Evolutionary conservation across 2,329 filamentous ascomycete species (phyloP), one percentile per base, ranked within the genome.

Genomic region (Didymellaceae sp.): DNA sequence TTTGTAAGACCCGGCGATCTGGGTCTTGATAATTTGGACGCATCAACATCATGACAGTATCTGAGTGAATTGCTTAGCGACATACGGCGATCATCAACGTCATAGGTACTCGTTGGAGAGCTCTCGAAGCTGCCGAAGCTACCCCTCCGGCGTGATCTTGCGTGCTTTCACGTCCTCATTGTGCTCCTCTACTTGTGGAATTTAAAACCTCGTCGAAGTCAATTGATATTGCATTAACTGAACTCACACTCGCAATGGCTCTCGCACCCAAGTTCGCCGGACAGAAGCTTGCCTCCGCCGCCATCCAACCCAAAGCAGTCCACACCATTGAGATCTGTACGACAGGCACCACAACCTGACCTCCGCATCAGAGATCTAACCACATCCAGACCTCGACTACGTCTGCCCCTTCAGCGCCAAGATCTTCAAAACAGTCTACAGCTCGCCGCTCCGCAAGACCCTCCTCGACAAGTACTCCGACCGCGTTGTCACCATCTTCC

Each of bases 391-490:
- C 74, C 86, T 96, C 61, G 92, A 97, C 80, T 97, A 96, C 78
- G 89, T 91, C 68, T 97, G 92, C 73, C 91, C 91, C 74, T 88
- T 84, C 78, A 85, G 81, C 26, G 82, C 82, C 52, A 88, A 88
- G 66, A 76, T 91, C 65, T 97, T 94, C 83, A 83, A 86, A 57
- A 93, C 89, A 2, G 76, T 97, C 62, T 86, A 87, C 74, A 77
- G 74, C 18, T 52, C 61, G 49, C 75, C 79, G 22, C 83, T 96
- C 51, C 78, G 84, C 52, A 87, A 89, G 1, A 72, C 83, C 38
- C 80, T 96, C 61, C 70, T 84, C 38, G 78, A 92, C 59, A 78
- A 81, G 54, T 86, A 88, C 57, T 63, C 76, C 18, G 80, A 78
- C 52, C 81, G 80, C 54, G 77, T 96, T 2, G 82, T 89, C 63